Conservation (phyloP, 1,284 basidiomycete genomes). For the Lentinus polychrous region DNA sequence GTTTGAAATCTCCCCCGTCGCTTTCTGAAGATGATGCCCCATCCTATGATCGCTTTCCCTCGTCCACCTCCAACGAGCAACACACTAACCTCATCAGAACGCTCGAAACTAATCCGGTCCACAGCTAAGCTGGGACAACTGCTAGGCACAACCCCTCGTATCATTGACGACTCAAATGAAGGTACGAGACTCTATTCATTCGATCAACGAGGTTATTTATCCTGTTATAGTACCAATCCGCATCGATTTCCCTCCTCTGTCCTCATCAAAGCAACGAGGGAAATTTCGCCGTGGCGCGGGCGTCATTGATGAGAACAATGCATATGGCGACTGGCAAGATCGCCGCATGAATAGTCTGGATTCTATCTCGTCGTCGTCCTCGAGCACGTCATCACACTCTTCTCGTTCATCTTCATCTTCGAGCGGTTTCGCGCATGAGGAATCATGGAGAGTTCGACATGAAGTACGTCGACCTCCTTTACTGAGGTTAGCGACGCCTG, state of each 20-base stretch:
- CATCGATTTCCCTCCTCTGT: background rate
- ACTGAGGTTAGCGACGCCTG: slow-evolving; percentile 16
- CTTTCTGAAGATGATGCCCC: background rate
- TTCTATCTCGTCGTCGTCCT: slow-evolving; percentile 12
- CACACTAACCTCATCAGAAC: slow-evolving; percentile 43
- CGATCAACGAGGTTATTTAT: background rate
- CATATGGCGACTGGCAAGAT: slow-evolving; percentile 1
- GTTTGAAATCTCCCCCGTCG: no score
- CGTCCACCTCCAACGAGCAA: slow-evolving; percentile 57
- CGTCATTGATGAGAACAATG: background rate
- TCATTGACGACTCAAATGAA: slow-evolving; percentile 34
- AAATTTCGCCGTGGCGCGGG: background rate
- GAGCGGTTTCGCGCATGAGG: slow-evolving; percentile 1
- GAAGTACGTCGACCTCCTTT: slow-evolving; percentile 12
- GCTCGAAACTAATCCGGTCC: slow-evolving; percentile 48
- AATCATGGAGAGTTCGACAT: slow-evolving; percentile 11
- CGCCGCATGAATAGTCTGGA: background rate
- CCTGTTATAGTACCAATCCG: background rate
- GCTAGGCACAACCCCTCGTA: slow-evolving; percentile 52
- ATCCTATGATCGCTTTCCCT: slow-evolving; percentile 34
- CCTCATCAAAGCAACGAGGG: slow-evolving; percentile 1
- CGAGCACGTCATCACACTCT: slow-evolving; percentile 6
- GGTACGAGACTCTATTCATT: background rate
- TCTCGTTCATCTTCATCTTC: background rate
- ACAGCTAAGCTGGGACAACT: slow-evolving; percentile 56